A percentile compares a stretch with the other conserved stretches of the same genome.
Evolutionary conservation across 306 rosid genomes (phyloP).

Genomic region (Dalbergia cultrata): DNA sequence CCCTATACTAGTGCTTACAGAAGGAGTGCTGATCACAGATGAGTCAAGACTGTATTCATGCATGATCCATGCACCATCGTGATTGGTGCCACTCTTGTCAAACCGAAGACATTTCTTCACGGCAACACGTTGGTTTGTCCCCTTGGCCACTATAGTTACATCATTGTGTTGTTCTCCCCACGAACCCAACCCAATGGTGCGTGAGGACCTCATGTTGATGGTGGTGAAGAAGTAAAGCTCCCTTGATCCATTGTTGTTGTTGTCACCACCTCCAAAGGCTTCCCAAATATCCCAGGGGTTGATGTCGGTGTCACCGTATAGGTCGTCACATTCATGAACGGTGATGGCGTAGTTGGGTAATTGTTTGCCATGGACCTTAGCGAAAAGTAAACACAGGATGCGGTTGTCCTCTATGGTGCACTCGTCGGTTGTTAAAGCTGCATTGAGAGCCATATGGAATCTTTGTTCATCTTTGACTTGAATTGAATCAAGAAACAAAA

Average conservation of each 20-base stretch:
- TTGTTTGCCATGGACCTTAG: background rate
- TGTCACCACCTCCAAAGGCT: background rate
- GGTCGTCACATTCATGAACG: background rate
- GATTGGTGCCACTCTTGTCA: background rate
- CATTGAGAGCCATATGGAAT: background rate
- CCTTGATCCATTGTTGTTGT: background rate
- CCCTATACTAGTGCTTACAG: background rate
- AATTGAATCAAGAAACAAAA: too few species aligned
- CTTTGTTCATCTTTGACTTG: background rate
- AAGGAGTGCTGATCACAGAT: background rate
- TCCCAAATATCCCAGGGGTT: conserved; percentile 22
- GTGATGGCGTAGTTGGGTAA: background rate
- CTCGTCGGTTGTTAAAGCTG: too few species aligned
- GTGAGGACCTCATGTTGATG: background rate
- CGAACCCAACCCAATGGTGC: background rate
- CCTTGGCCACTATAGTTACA: background rate
- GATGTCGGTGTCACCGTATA: background rate
- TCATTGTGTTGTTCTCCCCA: background rate
- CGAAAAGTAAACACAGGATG: background rate
- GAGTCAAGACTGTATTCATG: background rate
- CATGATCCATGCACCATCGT: background rate
- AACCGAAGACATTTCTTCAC: background rate
- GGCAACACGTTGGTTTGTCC: background rate
- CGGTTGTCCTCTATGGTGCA: background rate
- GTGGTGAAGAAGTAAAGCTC: background rate